Evolutionary conservation across 257 asterid genomes (phyloP).

Genomic region (Solanum tarijense): DNA sequence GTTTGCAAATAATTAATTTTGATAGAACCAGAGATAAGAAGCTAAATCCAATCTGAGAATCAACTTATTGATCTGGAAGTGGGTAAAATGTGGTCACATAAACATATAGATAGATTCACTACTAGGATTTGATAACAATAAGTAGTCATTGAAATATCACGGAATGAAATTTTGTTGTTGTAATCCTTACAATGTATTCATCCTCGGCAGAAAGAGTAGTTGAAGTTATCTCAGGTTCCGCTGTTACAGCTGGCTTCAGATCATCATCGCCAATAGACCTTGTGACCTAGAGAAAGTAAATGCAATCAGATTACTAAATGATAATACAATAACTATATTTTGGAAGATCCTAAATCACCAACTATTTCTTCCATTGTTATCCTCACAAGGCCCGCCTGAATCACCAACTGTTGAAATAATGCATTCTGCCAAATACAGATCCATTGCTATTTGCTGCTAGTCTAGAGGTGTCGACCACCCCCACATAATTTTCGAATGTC

Average conservation of each 20-base stretch:
- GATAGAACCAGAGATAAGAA: not conserved
- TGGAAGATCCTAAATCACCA: not conserved
- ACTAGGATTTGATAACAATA: not conserved
- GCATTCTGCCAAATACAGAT: not conserved
- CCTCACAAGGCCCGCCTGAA: not conserved
- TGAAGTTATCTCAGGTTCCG: slow-evolving; percentile 88
- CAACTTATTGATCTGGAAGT: not conserved
- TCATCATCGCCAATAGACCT: slow-evolving; percentile 97
- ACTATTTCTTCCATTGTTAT: not conserved
- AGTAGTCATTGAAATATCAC: not conserved
- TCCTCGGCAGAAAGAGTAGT: slow-evolving; percentile 54
- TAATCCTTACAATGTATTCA: slow-evolving; percentile 63
- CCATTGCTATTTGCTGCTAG: not conserved
- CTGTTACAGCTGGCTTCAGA: slow-evolving; percentile 92
- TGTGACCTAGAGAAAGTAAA: slow-evolving; percentile 50
- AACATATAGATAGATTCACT: not conserved
- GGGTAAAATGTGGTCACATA: not conserved
- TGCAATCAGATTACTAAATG: not conserved
- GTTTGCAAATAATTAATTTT: not conserved
- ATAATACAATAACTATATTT: not conserved
- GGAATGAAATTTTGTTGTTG: not conserved
- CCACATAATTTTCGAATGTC: not conserved
- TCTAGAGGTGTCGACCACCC: not conserved
- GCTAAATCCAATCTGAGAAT: not conserved
- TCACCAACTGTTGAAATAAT: not conserved